Base-by-base conservation (phyloP, 306 rosid genomes). In the Corylus americana region DNA sequence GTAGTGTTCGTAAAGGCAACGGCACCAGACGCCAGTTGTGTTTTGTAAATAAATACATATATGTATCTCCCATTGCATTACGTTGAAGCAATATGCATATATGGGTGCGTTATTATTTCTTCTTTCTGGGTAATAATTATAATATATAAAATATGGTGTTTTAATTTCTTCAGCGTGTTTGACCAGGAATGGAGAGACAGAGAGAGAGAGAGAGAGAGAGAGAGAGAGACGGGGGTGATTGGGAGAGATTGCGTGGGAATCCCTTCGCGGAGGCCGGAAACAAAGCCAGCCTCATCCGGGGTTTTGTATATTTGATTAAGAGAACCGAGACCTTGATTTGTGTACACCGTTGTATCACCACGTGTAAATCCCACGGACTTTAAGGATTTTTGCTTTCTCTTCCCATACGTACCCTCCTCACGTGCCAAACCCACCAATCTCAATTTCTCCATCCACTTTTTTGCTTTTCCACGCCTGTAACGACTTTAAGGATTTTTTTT, bases 1-100 rank as follows among this genome's bases (percentile, higher is more conserved):
- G 81, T 44, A 89, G 92, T 81, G 89, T 86, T 84, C 97, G 97
- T 90, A 70, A 89, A 89, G 95, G 86, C 75, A 85, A 92, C 93
- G 95, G 91, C 89, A 81, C 82, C 84, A 76, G 50, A 55, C 89
- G 82, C 82, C 84, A 76, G 50, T 63, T 73, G 70, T 54, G 70
- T 54, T 9, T 62, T 53, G 44, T 47, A 17, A 48, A 37, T 63
- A 81, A 76, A 71, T 74, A 14, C 57, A 66, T 7, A 4, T 12
- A 37, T 6, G 2, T 20, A 58, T 8, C 31, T 58, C 31, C 27
- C 31, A 31, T 9, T 63, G 53, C 25, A 20, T 37, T 70, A 27
- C 53, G 63, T 7, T 67, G 14, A 37, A 50, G 22, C 25, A 35
- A 51, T 16, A 0, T 22, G 25, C 25, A 22, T 31, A 31, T 31